Evolutionary conservation across 2,329 filamentous ascomycete species (phyloP).

Genomic region (Alternaria triticimaculans): DNA sequence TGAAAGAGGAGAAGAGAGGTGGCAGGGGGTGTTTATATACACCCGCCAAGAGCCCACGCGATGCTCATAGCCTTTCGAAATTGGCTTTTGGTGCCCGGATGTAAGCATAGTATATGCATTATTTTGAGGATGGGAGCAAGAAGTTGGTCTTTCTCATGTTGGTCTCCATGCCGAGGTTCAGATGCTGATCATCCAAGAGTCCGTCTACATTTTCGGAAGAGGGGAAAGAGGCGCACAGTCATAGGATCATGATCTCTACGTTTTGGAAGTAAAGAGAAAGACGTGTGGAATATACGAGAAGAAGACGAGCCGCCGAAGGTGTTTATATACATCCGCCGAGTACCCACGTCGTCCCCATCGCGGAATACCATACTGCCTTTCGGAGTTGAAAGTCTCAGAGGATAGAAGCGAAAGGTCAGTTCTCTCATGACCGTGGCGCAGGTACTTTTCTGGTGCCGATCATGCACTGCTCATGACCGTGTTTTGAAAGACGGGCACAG

Average conservation of each 20-base stretch:
- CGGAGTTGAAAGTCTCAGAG: not conserved
- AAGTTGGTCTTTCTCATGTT: not conserved
- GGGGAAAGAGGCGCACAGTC: not conserved
- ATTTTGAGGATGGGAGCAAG: not conserved
- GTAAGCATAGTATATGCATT: too few species aligned
- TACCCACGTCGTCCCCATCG: not conserved
- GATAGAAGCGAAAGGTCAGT: not conserved
- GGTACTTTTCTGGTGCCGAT: not conserved
- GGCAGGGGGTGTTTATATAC: not conserved
- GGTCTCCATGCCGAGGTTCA: not conserved
- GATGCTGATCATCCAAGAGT: not conserved
- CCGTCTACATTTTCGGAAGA: too few species aligned
- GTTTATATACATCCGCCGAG: not conserved
- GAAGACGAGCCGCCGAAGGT: not conserved
- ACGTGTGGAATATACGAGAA: not conserved
- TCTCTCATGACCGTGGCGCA: not conserved
- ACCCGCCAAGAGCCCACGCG: not conserved
- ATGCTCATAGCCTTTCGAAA: too few species aligned
- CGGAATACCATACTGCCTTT: not conserved
- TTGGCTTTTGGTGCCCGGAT: too few species aligned
- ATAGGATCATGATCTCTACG: too few species aligned
- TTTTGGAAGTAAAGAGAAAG: not conserved
- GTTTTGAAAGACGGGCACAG: not conserved
- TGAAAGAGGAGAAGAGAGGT: not conserved
- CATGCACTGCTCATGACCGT: too few species aligned